These are phyloP conservation scores for Melaleuca alternifolia DNA, from an alignment of 345 rosid genomes.

Conservation along the genomic window DNA sequence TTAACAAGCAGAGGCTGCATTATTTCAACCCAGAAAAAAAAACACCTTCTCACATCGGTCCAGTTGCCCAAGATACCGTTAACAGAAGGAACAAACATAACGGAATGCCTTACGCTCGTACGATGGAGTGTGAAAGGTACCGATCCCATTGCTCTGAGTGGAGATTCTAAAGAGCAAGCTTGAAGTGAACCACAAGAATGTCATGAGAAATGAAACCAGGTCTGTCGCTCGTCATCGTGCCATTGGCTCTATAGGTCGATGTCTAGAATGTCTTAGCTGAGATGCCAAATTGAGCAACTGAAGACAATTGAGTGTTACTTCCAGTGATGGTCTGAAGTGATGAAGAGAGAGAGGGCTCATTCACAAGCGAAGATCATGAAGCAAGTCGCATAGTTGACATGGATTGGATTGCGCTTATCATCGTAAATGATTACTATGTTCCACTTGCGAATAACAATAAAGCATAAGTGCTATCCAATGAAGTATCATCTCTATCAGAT, in stretches of 20 bases:
- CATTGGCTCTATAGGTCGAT: neutral
- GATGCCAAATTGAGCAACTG: neutral
- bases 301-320: neutral
- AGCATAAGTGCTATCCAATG: neutral
- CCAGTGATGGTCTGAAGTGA: neutral
- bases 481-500: neutral
- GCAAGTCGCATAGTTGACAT: neutral
- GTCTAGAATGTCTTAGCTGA: neutral
- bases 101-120: neutral
- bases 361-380: neutral
- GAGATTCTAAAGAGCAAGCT: neutral
- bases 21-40: neutral
- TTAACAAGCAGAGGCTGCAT: neutral
- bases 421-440: neutral
- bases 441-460: neutral
- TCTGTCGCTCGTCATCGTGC: neutral
- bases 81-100: neutral
- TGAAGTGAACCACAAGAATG: neutral
- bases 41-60: neutral
- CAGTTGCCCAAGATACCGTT: neutral
- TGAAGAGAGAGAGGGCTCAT: neutral
- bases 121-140: neutral
- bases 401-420: neutral
- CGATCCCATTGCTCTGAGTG: neutral
- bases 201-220: neutral